Evolutionary conservation across 345 rosid species (phyloP).

Genomic region (Euphorbia pulcherrima): DNA sequence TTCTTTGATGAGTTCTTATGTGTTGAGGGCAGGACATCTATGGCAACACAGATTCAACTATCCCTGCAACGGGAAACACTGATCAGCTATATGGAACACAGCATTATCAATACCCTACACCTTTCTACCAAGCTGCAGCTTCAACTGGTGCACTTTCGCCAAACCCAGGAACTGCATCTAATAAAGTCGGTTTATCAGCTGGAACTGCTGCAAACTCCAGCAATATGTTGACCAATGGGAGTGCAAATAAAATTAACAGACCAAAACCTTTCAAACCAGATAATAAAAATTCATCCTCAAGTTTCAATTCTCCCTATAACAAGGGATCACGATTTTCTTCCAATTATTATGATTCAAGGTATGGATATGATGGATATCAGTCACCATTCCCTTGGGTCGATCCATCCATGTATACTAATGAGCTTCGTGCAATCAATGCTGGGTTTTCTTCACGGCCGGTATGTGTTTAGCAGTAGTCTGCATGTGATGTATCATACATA

Average conservation of each 20-base stretch:
- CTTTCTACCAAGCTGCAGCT: conserved; percentile 35
- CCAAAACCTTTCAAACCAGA: conserved; percentile 36
- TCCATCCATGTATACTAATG: conserved; percentile 26
- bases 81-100: conserved; percentile 38
- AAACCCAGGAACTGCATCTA: conserved; percentile 12
- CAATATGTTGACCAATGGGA: conserved; percentile 27
- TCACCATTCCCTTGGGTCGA: conserved; percentile 34
- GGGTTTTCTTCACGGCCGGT: conserved; percentile 28
- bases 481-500: not conserved
- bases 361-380: conserved; percentile 42
- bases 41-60: conserved; percentile 36
- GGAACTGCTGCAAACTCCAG: conserved; percentile 29
- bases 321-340: conserved; percentile 38
- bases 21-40: conserved; percentile 34
- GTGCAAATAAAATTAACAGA: conserved; percentile 34
- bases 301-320: conserved; percentile 35
- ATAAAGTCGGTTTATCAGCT: conserved; percentile 21
- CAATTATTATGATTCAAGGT: conserved; percentile 47
- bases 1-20: conserved; percentile 17
- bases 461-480: not conserved
- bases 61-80: conserved; percentile 32
- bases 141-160: conserved; percentile 17
- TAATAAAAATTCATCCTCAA: conserved; percentile 37
- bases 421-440: conserved; percentile 21
- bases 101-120: conserved; percentile 50